Conservation (phyloP, 2,329 filamentous ascomycete species). For the Aspergillus hiratsukae region DNA sequence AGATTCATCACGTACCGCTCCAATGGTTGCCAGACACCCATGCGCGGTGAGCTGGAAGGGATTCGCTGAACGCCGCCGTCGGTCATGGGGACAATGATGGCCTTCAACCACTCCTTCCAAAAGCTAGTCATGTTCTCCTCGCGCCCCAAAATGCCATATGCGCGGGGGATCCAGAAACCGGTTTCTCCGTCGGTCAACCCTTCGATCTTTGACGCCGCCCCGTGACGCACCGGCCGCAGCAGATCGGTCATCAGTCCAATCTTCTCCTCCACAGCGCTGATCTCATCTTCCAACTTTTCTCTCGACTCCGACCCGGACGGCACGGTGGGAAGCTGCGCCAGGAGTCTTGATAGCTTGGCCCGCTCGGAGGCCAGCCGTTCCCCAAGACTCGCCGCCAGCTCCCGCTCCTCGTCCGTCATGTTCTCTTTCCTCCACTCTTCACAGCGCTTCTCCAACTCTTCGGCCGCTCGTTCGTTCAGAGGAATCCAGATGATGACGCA, state of each 20-base stretch:
- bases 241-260: constrained; percentile 96
- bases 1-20: constrained; percentile 97
- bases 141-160: constrained; percentile 85
- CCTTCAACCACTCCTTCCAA: constrained; percentile 98
- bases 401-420: constrained; percentile 97
- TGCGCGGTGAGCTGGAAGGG: constrained; percentile 79
- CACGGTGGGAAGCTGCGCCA: constrained; percentile 75
- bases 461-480: constrained; percentile 72
- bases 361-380: constrained; percentile 82
- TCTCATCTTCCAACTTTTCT: constrained; percentile 86
- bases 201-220: constrained; percentile 94
- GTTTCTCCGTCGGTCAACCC: constrained; percentile 92
- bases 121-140: constrained; percentile 81
- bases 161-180: constrained; percentile 89
- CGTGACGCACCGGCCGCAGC: constrained; percentile 84
- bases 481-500: constrained; percentile 92
- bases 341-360: constrained; percentile 80
- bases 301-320: constrained; percentile 75
- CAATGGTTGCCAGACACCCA: constrained; percentile 92
- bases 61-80: constrained; percentile 79
- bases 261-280: constrained; percentile 94
- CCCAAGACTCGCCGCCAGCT: constrained; percentile 85
- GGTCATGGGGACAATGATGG: constrained; percentile 91
- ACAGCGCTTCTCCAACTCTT: constrained; percentile 67
- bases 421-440: constrained; percentile 85